Percentiles rank a stretch among this genome's conserved stretches.
Evolutionary conservation across 73 alveolate genomes (phyloP).

Genomic region (Paramecium caudatum): DNA sequence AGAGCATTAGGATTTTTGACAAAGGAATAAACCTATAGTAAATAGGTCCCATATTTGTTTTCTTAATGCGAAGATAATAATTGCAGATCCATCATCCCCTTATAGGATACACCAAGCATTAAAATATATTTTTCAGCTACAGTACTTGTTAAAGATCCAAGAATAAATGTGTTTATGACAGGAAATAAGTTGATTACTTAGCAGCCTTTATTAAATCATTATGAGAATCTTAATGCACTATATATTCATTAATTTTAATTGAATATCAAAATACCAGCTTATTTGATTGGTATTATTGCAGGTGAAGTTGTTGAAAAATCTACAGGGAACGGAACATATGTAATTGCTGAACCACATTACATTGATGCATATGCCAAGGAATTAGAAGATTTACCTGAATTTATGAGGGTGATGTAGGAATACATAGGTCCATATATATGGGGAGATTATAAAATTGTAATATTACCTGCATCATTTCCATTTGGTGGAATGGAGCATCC

Average conservation of each 20-base stretch:
- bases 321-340: conserved; percentile 84
- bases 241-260: conserved; percentile 83
- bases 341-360: conserved; percentile 90
- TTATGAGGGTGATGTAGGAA: conserved; percentile 84
- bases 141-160: conserved; percentile 65
- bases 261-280: conserved; percentile 92
- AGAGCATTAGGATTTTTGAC: conserved; percentile 83
- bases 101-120: conserved; percentile 97
- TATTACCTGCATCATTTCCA: conserved; percentile 99
- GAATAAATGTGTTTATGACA: conserved; percentile 80
- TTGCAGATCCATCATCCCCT: conserved; percentile 95
- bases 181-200: conserved; percentile 1
- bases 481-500: conserved; percentile 99
- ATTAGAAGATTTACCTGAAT: conserved; percentile 88
- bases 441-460: conserved; percentile 95
- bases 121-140: conserved; percentile 86
- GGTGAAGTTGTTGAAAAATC: conserved; percentile 85
- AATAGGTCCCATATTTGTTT: conserved; percentile 88
- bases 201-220: background rate
- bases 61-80: conserved; percentile 95
- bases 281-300: conserved; percentile 93
- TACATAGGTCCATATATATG: conserved; percentile 94
- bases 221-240: conserved; percentile 24
- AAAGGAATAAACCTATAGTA: conserved; percentile 90
- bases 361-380: conserved; percentile 83